phyloP scores from a whole-genome alignment of 202 grass and related monocot genomes.

The Zoysia matrella region DNA sequence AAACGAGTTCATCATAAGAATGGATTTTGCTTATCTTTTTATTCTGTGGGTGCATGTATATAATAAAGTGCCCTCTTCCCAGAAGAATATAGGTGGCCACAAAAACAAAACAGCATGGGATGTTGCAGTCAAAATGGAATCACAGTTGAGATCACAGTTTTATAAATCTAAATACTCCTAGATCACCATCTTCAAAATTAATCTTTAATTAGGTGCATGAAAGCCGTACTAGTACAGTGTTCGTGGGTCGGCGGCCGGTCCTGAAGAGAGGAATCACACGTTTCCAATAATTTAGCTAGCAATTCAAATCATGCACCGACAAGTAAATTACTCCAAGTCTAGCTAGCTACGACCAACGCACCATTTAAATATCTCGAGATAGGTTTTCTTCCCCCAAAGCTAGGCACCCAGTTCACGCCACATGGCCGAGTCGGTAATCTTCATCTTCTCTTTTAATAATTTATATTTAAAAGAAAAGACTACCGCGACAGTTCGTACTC shows the following conservation, averaged over 20 bases:
- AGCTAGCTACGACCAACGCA: slow-evolving; percentile 25
- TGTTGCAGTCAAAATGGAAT: no score
- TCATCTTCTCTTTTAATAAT: neutral
- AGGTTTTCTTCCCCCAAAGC: slow-evolving; percentile 34
- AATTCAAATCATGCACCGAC: slow-evolving; percentile 50
- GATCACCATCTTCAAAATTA: neutral
- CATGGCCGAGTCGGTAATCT: slow-evolving; percentile 23
- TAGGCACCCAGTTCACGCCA: slow-evolving; percentile 35
- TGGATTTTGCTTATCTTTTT: no score
- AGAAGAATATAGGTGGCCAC: no score
- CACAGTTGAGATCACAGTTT: no score
- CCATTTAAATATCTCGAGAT: slow-evolving; percentile 6
- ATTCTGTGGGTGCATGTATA: no score
- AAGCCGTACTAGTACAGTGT: neutral
- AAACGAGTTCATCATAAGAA: no score
- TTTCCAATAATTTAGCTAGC: slow-evolving; percentile 49
- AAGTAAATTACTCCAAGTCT: slow-evolving; percentile 40
- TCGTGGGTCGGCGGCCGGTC: slow-evolving; percentile 7
- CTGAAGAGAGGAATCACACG: slow-evolving; percentile 47
- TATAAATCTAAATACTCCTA: no score
- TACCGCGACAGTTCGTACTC: neutral
- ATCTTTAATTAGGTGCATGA: neutral
- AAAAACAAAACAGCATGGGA: no score
- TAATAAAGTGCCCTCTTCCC: no score
- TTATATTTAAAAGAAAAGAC: neutral